Conservation (phyloP, 164 flowering plant genomes). For the Sedum album region DNA sequence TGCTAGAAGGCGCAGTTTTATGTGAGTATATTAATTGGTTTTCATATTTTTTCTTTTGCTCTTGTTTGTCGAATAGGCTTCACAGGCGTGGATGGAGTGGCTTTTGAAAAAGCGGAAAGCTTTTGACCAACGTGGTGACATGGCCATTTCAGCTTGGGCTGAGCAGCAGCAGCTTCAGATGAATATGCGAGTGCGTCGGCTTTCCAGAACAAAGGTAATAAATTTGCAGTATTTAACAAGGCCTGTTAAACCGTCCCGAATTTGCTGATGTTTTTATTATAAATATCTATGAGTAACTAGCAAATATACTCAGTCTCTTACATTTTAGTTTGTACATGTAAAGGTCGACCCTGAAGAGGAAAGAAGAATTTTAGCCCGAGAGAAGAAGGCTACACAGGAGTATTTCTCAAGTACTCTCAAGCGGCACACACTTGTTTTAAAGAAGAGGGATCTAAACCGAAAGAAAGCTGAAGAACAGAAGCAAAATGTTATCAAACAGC, state of each 20-base stretch:
- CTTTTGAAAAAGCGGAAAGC: slow-evolving; percentile 83
- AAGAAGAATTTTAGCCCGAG: too few relatives aligned
- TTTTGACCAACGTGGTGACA: slow-evolving; percentile 96
- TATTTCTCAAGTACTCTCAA: slow-evolving; percentile 56
- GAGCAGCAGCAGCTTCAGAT: slow-evolving; percentile 92
- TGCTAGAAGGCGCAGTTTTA: too few relatives aligned
- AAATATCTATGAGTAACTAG: too few relatives aligned
- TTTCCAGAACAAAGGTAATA: slow-evolving; percentile 84
- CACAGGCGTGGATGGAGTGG: slow-evolving; percentile 99
- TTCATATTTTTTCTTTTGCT: neutral
- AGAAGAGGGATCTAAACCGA: slow-evolving; percentile 79
- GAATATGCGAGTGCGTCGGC: slow-evolving; percentile 76
- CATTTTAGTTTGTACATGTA: too few relatives aligned
- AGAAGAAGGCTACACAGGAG: slow-evolving; percentile 56
- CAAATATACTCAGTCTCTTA: too few relatives aligned
- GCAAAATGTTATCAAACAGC: slow-evolving; percentile 48
- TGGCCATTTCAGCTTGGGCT: slow-evolving; percentile 98
- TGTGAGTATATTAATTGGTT: too few relatives aligned
- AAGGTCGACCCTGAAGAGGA: too few relatives aligned
- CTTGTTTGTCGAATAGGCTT: slow-evolving; percentile 49
- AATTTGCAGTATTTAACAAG: neutral
- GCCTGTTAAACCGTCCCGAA: neutral
- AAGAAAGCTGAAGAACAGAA: slow-evolving; percentile 79
- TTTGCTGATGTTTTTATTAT: too few relatives aligned
- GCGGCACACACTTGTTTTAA: slow-evolving; percentile 76